A percentile compares a stretch with the other conserved stretches of the same genome.
phyloP scores from a whole-genome alignment of 768 basidiomycete species.

The Epithele typhae region DNA sequence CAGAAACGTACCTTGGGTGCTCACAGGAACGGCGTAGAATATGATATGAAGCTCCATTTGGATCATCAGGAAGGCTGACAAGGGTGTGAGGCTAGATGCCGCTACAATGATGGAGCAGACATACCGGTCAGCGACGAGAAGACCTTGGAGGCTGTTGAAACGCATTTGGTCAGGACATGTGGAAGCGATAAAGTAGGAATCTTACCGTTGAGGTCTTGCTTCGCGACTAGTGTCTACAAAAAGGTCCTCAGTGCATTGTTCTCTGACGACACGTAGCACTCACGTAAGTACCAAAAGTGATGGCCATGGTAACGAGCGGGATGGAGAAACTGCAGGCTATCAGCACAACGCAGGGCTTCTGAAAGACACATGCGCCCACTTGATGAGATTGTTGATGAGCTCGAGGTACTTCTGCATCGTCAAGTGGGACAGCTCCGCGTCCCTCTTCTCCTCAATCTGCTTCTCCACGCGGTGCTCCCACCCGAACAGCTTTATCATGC shows the following conservation, averaged over 20 bases:
- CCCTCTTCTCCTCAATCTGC: slow-evolving; percentile 49
- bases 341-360: neutral
- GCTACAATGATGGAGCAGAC: too few relatives aligned
- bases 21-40: slow-evolving; percentile 26
- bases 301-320: slow-evolving; percentile 60
- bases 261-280: too few relatives aligned
- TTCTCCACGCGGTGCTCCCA: slow-evolving; percentile 44
- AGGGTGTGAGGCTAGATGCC: too few relatives aligned
- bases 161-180: too few relatives aligned
- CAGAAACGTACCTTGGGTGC: too few relatives aligned
- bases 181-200: too few relatives aligned
- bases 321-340: slow-evolving; percentile 47
- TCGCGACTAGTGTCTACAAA: slow-evolving; percentile 32
- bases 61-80: slow-evolving; percentile 55
- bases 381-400: slow-evolving; percentile 38
- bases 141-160: slow-evolving; percentile 29
- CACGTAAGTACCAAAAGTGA: slow-evolving; percentile 57
- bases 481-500: slow-evolving; percentile 45
- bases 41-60: slow-evolving; percentile 39
- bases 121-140: slow-evolving; percentile 33
- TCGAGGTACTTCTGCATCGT: slow-evolving; percentile 47
- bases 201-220: slow-evolving; percentile 32
- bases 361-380: slow-evolving; percentile 28
- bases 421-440: slow-evolving; percentile 53
- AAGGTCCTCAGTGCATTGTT: too few relatives aligned